phyloP scores from a whole-genome alignment of 2,329 filamentous ascomycete species.

The Cladorrhinum sp. region DNA sequence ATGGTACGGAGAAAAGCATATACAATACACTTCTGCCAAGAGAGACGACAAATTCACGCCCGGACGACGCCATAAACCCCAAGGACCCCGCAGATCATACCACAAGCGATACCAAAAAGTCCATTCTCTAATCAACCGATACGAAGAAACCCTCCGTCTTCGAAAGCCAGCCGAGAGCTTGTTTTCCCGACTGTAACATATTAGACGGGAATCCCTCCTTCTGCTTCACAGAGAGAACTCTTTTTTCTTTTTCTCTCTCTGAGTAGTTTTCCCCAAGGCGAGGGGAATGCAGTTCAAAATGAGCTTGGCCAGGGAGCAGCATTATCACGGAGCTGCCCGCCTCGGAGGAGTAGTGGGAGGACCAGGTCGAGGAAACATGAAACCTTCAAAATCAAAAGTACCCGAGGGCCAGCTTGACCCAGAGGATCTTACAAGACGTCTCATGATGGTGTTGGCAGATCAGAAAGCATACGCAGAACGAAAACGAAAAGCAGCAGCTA shows the following conservation, averaged over 20 bases:
- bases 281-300: conserved; percentile 25
- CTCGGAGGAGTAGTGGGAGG: conserved; percentile 1
- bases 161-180: not conserved
- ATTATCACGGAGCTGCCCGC: conserved; percentile 5
- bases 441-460: conserved; percentile 50
- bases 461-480: conserved; percentile 43
- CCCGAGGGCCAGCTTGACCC: conserved; percentile 47
- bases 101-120: not conserved
- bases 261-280: not conserved
- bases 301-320: conserved; percentile 24
- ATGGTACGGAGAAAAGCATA: not conserved
- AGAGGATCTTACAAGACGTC: conserved; percentile 52
- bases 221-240: not conserved
- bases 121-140: not conserved
- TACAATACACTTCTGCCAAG: not conserved
- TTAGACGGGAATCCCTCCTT: not conserved
- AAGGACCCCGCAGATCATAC: not conserved
- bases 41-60: not conserved
- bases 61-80: not conserved
- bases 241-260: conserved; percentile 2
- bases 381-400: not conserved
- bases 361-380: not conserved
- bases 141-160: not conserved
- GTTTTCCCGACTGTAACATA: not conserved
- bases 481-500: conserved; percentile 30